Percentiles rank a stretch among this genome's conserved stretches.
Evolutionary conservation across 345 rosid species (phyloP).

Genomic region (Citrus maxima): DNA sequence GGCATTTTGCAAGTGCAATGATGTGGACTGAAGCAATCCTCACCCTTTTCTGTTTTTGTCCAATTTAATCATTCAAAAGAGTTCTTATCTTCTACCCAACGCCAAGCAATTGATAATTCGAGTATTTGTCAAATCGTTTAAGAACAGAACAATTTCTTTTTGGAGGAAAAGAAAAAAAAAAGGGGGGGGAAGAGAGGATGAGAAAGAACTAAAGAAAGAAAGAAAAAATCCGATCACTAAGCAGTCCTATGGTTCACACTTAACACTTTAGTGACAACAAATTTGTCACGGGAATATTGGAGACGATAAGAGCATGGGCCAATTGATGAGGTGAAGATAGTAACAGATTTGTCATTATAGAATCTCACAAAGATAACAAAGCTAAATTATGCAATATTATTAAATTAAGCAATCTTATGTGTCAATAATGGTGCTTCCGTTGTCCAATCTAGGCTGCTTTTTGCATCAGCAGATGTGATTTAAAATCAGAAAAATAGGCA

Average conservation of each 20-base stretch:
- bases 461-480: constrained; percentile 32
- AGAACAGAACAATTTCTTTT: not conserved
- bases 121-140: not conserved
- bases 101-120: not conserved
- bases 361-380: constrained; percentile 11
- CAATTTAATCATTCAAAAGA: not conserved
- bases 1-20: not conserved
- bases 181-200: not conserved
- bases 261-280: not conserved
- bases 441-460: constrained; percentile 8
- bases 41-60: not conserved
- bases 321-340: not conserved
- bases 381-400: not conserved
- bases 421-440: constrained; percentile 16
- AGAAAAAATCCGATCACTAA: not conserved
- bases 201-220: not conserved
- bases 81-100: not conserved
- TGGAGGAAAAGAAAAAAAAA: too few relatives aligned
- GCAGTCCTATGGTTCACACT: not conserved
- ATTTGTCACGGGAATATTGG: not conserved
- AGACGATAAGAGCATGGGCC: not conserved
- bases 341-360: constrained; percentile 9
- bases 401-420: constrained; percentile 9
- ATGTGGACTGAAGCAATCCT: not conserved
- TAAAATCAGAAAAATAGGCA: not conserved